Evolutionary conservation across 306 rosid species (phyloP).

Genomic region (Casuarina cunninghamiana): DNA sequence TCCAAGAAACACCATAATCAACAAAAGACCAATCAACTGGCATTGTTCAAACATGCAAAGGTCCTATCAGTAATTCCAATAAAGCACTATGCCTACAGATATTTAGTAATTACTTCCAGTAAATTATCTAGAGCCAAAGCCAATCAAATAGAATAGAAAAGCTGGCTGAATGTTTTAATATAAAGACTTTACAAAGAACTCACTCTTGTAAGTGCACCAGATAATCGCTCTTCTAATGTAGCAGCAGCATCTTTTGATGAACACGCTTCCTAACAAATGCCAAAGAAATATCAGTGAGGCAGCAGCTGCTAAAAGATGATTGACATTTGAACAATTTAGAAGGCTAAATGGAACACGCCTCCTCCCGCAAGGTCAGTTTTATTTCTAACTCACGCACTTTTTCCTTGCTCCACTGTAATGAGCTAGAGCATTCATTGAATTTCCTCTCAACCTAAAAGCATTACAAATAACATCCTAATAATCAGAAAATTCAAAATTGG

Average conservation of each 20-base stretch:
- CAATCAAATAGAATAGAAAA: not conserved
- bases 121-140: not conserved
- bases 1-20: no score
- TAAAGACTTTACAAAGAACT: constrained; percentile 33
- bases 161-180: not conserved
- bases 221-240: constrained; percentile 65
- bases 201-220: constrained; percentile 82
- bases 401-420: constrained; percentile 88
- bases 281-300: constrained; percentile 19
- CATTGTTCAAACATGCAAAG: not conserved
- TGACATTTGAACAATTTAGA: constrained; percentile 13
- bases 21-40: not conserved
- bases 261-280: constrained; percentile 55
- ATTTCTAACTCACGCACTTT: constrained; percentile 66
- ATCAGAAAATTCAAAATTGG: constrained; percentile 2
- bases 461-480: not conserved
- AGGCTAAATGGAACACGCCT: constrained; percentile 44
- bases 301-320: constrained; percentile 1
- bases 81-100: not conserved
- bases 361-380: constrained; percentile 78
- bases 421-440: constrained; percentile 63
- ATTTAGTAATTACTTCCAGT: not conserved
- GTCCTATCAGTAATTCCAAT: no score
- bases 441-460: constrained; percentile 66
- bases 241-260: constrained; percentile 69